A percentile compares a stretch with the other conserved stretches of the same genome.
These are phyloP conservation scores for Papilionanthe hybrid DNA, from an alignment of 116 monocot genomes.

Conservation along the genomic window DNA sequence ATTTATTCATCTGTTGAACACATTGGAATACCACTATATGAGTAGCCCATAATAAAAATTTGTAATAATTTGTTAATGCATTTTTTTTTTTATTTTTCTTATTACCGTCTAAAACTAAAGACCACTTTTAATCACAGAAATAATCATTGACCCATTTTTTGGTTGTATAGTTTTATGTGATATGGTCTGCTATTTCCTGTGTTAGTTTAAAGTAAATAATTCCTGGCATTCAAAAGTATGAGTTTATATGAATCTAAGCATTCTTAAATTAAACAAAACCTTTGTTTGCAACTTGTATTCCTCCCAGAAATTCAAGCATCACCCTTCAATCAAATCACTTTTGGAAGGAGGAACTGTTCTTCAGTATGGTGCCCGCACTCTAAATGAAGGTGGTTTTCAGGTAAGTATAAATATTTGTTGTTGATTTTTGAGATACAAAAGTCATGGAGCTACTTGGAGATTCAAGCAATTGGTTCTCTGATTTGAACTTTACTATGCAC, in stretches of 20 bases:
- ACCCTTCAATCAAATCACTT: slow-evolving; percentile 69
- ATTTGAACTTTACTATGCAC: neutral
- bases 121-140: neutral
- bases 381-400: slow-evolving; percentile 99
- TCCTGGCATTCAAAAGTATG: neutral
- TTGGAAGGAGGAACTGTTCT: slow-evolving; percentile 89
- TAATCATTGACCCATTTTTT: neutral
- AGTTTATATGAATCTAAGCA: neutral
- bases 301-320: slow-evolving; percentile 84
- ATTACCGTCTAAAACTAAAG: neutral
- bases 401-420: slow-evolving; percentile 29
- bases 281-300: neutral
- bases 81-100: neutral
- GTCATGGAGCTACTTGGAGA: neutral
- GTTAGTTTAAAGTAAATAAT: neutral
- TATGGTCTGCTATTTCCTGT: neutral
- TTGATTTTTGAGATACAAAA: slow-evolving; percentile 1
- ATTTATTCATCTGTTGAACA: neutral
- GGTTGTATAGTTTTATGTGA: neutral
- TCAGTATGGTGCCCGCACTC: slow-evolving; percentile 90
- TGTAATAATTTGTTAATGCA: neutral
- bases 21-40: neutral
- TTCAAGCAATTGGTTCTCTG: neutral
- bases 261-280: neutral
- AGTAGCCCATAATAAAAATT: neutral